Evolutionary conservation across 2,329 filamentous ascomycete genomes (phyloP), one percentile per base, ranked within the genome.

Genomic region (Pseudogymnoascus sp.): DNA sequence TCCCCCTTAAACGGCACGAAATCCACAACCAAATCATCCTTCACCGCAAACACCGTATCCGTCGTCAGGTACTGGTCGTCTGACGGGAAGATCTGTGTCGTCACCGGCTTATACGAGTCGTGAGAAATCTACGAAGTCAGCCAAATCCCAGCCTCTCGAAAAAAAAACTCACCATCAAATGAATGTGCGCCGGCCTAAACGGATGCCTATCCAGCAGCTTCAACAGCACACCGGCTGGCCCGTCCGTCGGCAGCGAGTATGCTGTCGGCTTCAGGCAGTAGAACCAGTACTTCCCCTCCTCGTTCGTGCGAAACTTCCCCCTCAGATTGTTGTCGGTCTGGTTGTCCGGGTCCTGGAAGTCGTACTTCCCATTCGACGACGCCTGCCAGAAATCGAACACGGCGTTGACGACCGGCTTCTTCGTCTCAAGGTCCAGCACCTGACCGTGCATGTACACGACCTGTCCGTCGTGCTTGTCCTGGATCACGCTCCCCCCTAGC

Each of bases 351-450:
- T 91, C 89, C 75, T 89, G 87, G 81, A 89, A 85, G 72, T 90
- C 87, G 79, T 91, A 91, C 73, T 87, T 86, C 74, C 88, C 88
- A 77, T 90, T 91, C 74, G 86, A 80, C 68, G 84, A 88, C 60
- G 89, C 88, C 73, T 91, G 87, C 89, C 89, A 91, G 78, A 91
- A 88, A 73, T 91, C 89, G 70, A 91, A 85, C 67, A 89, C 85
- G 69, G 88, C 88, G 69, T 79, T 78, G 62, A 81, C 81, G 70
- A 91, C 86, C 66, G 85, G 85, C 76, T 83, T 82, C 72, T 85
- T 84, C 64, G 87, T 89, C 67, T 83, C 78, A 68, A 87, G 78
- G 71, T 90, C 86, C 59, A 75, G 81, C 71, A 91, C 82, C 56
- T 81, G 78, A 69, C 89, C 89, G 79, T 90, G 87, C 85, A 91